phyloP scores from a whole-genome alignment of 1,284 basidiomycete species.

The Ustilago shanxiensis region DNA sequence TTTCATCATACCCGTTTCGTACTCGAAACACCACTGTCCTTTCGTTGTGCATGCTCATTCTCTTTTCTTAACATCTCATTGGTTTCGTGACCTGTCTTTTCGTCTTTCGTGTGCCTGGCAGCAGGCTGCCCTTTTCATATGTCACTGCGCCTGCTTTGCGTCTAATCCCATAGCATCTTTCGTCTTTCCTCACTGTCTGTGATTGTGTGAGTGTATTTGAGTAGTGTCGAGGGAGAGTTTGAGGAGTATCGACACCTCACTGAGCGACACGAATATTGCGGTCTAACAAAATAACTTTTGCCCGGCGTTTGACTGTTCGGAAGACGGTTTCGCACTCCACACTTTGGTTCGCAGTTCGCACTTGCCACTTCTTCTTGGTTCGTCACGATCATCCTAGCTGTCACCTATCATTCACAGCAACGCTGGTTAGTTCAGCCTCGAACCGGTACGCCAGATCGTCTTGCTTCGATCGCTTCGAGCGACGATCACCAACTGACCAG shows the following conservation, averaged over 20 bases:
- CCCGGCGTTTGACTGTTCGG: conserved; percentile 5
- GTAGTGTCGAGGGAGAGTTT: not conserved
- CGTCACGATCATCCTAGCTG: not conserved
- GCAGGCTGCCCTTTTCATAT: conserved; percentile 2
- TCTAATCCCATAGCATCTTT: not conserved
- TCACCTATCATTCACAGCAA: not conserved
- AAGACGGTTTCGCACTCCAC: conserved; percentile 6
- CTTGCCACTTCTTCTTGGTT: not conserved
- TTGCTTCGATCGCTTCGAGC: no score
- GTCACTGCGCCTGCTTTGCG: conserved; percentile 5
- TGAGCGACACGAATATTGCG: not conserved
- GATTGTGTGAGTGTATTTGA: not conserved
- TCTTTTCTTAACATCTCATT: conserved; percentile 2
- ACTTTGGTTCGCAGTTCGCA: conserved; percentile 6
- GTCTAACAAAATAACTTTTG: not conserved
- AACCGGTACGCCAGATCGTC: not conserved
- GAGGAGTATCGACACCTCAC: not conserved
- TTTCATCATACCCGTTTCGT: conserved; percentile 30
- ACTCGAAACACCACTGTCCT: conserved; percentile 23
- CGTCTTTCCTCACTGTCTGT: conserved; percentile 1
- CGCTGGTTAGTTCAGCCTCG: no score
- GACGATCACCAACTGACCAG: no score
- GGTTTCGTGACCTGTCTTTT: not conserved
- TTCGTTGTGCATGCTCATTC: conserved; percentile 12
- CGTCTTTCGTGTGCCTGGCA: conserved; percentile 5